Evolutionary conservation across 2,329 filamentous ascomycete species (phyloP).

Genomic region (Magnaporthales sp.): DNA sequence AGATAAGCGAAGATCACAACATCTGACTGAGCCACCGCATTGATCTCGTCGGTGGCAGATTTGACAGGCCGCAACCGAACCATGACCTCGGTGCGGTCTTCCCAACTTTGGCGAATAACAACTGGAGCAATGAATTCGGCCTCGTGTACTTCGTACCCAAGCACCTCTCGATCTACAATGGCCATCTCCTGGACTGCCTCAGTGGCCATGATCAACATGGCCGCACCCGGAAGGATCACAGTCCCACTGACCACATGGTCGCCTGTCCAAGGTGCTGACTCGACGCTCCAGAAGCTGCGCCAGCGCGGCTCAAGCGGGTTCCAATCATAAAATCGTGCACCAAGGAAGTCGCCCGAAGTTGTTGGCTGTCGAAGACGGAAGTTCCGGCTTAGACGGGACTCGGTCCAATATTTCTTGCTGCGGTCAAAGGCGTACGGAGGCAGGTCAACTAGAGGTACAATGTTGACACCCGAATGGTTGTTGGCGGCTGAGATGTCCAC

Average conservation of each 20-base stretch:
- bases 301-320: slow-evolving; percentile 5
- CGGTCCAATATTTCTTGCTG: slow-evolving; percentile 17
- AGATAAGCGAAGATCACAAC: slow-evolving; percentile 10
- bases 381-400: slow-evolving; percentile 3
- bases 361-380: not conserved
- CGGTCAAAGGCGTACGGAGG: slow-evolving; percentile 36
- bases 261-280: slow-evolving; percentile 20
- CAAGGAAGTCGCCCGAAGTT: not conserved
- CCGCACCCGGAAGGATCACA: slow-evolving; percentile 9
- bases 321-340: slow-evolving; percentile 4
- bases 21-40: slow-evolving; percentile 8
- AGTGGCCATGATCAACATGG: slow-evolving; percentile 6
- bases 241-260: slow-evolving; percentile 17
- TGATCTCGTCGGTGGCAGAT: not conserved
- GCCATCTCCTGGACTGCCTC: slow-evolving; percentile 15
- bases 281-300: slow-evolving; percentile 18
- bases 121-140: slow-evolving; percentile 7
- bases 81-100: slow-evolving; percentile 7
- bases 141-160: slow-evolving; percentile 9
- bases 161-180: slow-evolving; percentile 9
- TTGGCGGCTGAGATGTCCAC: slow-evolving; percentile 8
- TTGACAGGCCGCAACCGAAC: slow-evolving; percentile 8
- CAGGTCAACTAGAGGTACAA: slow-evolving; percentile 26
- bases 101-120: not conserved
- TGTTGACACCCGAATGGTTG: not conserved